phyloP scores from a whole-genome alignment of 257 asterid genomes.

The Solanum piurae region DNA sequence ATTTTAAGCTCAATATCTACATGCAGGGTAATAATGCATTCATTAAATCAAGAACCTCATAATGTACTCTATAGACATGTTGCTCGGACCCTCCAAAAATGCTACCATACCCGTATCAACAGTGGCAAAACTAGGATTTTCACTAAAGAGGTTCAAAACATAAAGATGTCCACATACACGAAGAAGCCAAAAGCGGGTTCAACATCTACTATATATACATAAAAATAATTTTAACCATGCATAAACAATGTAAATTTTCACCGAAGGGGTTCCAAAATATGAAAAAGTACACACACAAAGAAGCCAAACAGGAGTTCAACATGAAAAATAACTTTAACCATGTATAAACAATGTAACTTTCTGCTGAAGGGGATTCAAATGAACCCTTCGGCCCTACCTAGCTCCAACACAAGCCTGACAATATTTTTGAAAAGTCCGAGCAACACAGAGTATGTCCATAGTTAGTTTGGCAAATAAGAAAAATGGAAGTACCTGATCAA shows the following conservation, averaged over 20 bases:
- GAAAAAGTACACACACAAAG: neutral
- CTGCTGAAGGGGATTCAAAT: neutral
- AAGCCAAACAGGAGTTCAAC: neutral
- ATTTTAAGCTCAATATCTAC: neutral
- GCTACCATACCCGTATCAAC: neutral
- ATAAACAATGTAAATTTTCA: neutral
- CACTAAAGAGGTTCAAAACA: neutral
- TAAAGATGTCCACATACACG: neutral
- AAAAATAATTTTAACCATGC: neutral
- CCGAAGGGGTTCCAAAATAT: neutral
- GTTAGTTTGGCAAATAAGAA: neutral
- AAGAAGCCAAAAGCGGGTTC: neutral
- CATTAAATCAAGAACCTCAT: neutral
- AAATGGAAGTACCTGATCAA: constrained; percentile 55
- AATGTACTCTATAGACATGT: neutral
- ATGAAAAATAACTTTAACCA: neutral
- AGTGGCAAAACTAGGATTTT: neutral
- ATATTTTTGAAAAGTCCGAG: neutral
- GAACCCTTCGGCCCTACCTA: neutral
- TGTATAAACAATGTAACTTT: neutral
- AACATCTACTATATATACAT: neutral
- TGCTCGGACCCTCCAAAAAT: neutral
- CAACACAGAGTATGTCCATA: neutral
- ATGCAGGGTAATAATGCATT: neutral
- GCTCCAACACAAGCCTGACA: neutral